Evolutionary conservation across 306 rosid species (phyloP), one percentile per base, ranked within the genome.

Genomic region (Fragaria vesca): DNA sequence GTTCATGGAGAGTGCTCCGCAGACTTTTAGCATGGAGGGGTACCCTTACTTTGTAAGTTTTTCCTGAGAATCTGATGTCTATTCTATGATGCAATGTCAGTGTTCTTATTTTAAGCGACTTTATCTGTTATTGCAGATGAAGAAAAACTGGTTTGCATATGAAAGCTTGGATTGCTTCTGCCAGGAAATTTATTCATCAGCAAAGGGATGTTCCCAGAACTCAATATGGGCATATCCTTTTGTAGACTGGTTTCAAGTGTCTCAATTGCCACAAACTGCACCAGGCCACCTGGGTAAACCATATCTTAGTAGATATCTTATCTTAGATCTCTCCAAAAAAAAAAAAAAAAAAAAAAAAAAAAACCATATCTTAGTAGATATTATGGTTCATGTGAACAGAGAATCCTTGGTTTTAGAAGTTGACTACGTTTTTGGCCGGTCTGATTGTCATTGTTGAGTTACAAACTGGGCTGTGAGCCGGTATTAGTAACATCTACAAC

Each of bases 1-100:
- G 89, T 93, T 90, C 83, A 58, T 90, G 83, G 66, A 85, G 40
- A 62, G 51, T 46, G 93, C 92, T 5, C 97, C 96, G 2, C 86
- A 86, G 58, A 80, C 86, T 68, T 90, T 93, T 65, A 85, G 83
- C 88, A 80, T 69, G 54, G 73, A 88, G 55, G 88, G 67, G 65
- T 88, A 83, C 69, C 96, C 97, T 38, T 89, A 89, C 88, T 93
- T 93, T 42, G 97, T 93, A 82, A 86, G 95, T 71, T 81, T 70
- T 68, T 70, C 65, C 10, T 60, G 10, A 73, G 24, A n/a, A 36
- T 61, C 46, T 1, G 30, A 17, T 42, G 72, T 52, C 69, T 67
- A 3, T 76, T 67, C 8, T 34, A 36, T 74, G 24, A 71, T 71
- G 54, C 50, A 18, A 40, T 57, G 61, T 47, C 63, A 45, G 58